A percentile compares a stretch with the other conserved stretches of the same genome.
phyloP scores from a whole-genome alignment of 345 rosid species.

The Hibiscus trionum region DNA sequence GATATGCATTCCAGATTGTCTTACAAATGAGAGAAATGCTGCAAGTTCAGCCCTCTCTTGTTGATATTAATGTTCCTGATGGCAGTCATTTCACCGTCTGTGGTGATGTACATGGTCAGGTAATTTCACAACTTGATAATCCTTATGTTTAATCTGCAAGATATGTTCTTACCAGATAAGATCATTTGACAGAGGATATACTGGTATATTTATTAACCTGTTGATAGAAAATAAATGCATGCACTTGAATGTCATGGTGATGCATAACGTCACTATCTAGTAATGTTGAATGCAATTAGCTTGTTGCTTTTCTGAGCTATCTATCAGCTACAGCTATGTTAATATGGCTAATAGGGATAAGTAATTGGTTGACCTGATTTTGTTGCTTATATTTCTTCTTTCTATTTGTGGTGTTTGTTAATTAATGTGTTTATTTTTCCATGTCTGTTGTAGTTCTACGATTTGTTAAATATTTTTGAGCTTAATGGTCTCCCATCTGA shows the following conservation, averaged over 20 bases:
- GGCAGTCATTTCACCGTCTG: slow-evolving; percentile 82
- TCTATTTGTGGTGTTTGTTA: background rate
- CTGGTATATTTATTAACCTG: background rate
- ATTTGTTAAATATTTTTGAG: slow-evolving; percentile 84
- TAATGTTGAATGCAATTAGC: background rate
- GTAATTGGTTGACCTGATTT: background rate
- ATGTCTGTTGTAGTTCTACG: slow-evolving; percentile 71
- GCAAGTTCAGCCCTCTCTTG: slow-evolving; percentile 66
- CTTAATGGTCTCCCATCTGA: slow-evolving; percentile 96
- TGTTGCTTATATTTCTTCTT: background rate
- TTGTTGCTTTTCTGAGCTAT: background rate
- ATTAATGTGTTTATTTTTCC: slow-evolving; percentile 9
- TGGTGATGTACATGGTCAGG: slow-evolving; percentile 99
- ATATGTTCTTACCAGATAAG: background rate
- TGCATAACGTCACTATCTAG: background rate
- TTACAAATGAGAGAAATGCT: slow-evolving; percentile 79
- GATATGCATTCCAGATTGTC: slow-evolving; percentile 90
- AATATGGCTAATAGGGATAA: background rate
- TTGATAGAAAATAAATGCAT: background rate
- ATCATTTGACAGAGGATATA: background rate
- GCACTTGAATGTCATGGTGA: background rate
- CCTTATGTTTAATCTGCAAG: background rate
- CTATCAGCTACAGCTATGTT: background rate
- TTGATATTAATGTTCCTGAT: slow-evolving; percentile 66
- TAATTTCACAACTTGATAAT: slow-evolving; percentile 22